Percentiles rank a stretch among this genome's conserved stretches.
Evolutionary conservation across 2,329 filamentous ascomycete species (phyloP).

Genomic region (Zymoseptoria tritici): DNA sequence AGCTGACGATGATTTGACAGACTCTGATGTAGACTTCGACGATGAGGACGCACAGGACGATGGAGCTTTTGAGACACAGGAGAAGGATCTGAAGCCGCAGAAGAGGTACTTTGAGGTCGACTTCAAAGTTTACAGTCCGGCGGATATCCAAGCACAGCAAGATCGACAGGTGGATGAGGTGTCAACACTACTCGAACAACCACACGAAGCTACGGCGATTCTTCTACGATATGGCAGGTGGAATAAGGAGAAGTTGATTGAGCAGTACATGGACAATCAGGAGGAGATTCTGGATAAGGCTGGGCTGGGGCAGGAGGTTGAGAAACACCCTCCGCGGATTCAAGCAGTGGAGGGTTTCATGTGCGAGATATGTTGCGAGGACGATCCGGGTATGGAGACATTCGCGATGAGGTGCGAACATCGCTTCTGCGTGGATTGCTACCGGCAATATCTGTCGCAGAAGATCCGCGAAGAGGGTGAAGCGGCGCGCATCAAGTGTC

Average conservation of each 20-base stretch:
- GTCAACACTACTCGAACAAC: conserved; percentile 80
- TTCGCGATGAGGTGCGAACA: conserved; percentile 96
- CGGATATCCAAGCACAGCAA: conserved; percentile 78
- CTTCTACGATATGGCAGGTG: conserved; percentile 82
- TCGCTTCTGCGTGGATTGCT: conserved; percentile 88
- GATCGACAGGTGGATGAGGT: conserved; percentile 82
- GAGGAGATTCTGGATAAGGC: conserved; percentile 75
- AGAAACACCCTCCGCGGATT: conserved; percentile 54
- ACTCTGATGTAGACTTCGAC: conserved; percentile 49
- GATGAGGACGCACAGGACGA: conserved; percentile 46
- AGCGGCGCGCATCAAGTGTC: conserved; percentile 89
- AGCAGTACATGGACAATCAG: conserved; percentile 89
- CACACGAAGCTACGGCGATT: conserved; percentile 84
- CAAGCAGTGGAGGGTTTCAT: conserved; percentile 67
- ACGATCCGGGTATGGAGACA: conserved; percentile 65
- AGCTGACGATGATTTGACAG: conserved; percentile 24
- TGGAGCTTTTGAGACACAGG: conserved; percentile 55
- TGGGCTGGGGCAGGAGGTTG: conserved; percentile 63
- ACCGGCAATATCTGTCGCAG: conserved; percentile 79
- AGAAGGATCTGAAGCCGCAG: conserved; percentile 65
- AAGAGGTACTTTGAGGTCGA: conserved; percentile 75
- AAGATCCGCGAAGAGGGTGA: conserved; percentile 96
- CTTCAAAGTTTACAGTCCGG: conserved; percentile 71
- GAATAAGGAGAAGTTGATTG: conserved; percentile 93
- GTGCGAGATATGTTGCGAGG: conserved; percentile 96